phyloP scores from a whole-genome alignment of 1,284 basidiomycete species.

The Vanrija sp. region DNA sequence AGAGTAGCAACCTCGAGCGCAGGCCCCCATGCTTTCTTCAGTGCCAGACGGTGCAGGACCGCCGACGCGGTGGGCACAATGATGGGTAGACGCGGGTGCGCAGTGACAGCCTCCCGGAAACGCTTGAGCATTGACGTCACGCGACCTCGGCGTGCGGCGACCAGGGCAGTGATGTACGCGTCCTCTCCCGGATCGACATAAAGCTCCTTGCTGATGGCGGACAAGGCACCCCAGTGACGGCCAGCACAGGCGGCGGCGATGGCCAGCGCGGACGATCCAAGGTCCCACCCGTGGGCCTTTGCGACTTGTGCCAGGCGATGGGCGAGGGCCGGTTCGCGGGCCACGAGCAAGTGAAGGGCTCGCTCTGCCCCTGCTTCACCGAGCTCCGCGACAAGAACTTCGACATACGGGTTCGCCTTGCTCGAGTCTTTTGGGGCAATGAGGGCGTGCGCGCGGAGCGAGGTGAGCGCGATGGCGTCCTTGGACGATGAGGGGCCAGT shows the following conservation, averaged over 20 bases:
- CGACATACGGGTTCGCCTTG: not conserved
- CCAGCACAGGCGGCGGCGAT: constrained; percentile 11
- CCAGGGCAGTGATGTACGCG: not conserved
- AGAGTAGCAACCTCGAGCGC: not conserved
- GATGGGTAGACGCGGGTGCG: not conserved
- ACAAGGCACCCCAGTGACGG: constrained; percentile 11
- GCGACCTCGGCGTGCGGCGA: not conserved
- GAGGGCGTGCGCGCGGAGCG: constrained; percentile 9
- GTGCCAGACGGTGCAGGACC: not conserved
- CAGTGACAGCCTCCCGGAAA: not conserved
- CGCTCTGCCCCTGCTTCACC: not conserved
- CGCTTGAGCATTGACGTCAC: not conserved
- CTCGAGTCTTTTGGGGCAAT: not conserved
- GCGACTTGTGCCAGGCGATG: constrained; percentile 7
- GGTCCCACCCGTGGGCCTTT: not conserved
- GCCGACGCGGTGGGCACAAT: constrained; percentile 1
- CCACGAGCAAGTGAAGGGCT: not conserved
- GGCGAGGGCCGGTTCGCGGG: constrained; percentile 6
- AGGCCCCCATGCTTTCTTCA: not conserved
- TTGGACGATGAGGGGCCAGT: not conserved
- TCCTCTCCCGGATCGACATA: not conserved
- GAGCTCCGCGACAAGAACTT: not conserved
- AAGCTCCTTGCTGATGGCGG: not conserved
- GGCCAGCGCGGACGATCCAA: not conserved
- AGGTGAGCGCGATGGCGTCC: not conserved